Conservation (phyloP, 176 grass and related monocot genomes). For the Phragmites australis region DNA sequence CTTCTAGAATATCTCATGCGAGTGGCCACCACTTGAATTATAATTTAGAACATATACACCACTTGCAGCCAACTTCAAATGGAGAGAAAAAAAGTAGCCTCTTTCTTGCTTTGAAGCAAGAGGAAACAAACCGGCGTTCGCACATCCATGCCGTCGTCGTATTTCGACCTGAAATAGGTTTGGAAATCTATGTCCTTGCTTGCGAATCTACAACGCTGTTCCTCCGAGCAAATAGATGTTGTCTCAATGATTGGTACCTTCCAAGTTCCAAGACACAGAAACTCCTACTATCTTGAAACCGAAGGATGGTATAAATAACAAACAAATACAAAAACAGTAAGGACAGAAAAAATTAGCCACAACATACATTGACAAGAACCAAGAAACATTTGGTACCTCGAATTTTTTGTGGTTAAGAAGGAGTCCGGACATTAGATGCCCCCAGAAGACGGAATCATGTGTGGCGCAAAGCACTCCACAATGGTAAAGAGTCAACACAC, state of each 20-base stretch:
- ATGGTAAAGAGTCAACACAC: neutral
- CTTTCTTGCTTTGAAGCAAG: constrained; percentile 58
- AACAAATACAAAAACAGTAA: neutral
- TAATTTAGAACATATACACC: neutral
- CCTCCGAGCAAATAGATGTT: neutral
- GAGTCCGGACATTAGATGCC: constrained; percentile 22
- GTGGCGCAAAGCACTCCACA: constrained; percentile 6
- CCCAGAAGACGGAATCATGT: constrained; percentile 16
- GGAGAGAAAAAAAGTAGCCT: neutral
- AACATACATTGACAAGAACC: neutral
- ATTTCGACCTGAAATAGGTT: constrained; percentile 43
- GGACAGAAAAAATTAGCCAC: neutral
- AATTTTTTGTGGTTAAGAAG: constrained; percentile 14
- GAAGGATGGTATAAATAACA: too few species aligned
- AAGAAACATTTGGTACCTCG: neutral
- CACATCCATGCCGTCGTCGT: neutral
- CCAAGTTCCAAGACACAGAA: neutral
- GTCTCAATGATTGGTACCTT: neutral
- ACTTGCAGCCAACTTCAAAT: constrained; percentile 25
- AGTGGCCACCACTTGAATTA: constrained; percentile 14
- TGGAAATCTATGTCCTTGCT: constrained; percentile 20
- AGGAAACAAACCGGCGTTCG: constrained; percentile 16
- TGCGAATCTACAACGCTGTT: constrained; percentile 14
- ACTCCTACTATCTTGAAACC: neutral
- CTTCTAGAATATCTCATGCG: constrained; percentile 25